Percentiles rank a stretch among this genome's conserved stretches.
phyloP scores from a whole-genome alignment of 192 early-diverging fungal genomes.

The Helicostylum pulchrum region DNA sequence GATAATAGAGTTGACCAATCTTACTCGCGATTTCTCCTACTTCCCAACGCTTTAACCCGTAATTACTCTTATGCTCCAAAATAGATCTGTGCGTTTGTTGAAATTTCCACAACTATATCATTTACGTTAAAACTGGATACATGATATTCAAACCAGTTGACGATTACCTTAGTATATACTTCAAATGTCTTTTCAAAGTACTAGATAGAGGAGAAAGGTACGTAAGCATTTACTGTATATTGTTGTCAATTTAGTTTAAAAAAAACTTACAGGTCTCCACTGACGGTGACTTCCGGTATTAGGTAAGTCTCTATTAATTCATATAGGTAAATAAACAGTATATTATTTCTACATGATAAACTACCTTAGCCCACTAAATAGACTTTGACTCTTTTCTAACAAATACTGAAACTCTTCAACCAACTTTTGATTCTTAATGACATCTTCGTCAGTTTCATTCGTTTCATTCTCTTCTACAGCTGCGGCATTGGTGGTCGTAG shows the following conservation, averaged over 20 bases:
- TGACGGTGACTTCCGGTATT: slow-evolving; percentile 76
- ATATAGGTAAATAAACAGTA: neutral
- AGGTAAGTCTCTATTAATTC: slow-evolving; percentile 67
- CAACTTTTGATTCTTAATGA: slow-evolving; percentile 44
- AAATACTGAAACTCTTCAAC: slow-evolving; percentile 92
- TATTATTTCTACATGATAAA: neutral
- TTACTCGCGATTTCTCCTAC: slow-evolving; percentile 98
- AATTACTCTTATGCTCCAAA: slow-evolving; percentile 83
- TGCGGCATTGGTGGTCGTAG: neutral
- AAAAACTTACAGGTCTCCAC: slow-evolving; percentile 46
- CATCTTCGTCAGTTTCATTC: slow-evolving; percentile 19
- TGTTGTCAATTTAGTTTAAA: neutral
- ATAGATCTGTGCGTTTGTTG: slow-evolving; percentile 85
- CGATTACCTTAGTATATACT: slow-evolving; percentile 79
- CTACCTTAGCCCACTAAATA: slow-evolving; percentile 90
- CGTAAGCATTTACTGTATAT: neutral
- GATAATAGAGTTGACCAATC: slow-evolving; percentile 90
- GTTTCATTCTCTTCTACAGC: neutral
- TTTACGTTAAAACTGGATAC: neutral
- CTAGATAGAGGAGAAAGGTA: slow-evolving; percentile 8
- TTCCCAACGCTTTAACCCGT: slow-evolving; percentile 95
- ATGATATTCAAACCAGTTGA: neutral
- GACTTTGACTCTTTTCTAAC: slow-evolving; percentile 94
- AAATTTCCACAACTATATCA: slow-evolving; percentile 82
- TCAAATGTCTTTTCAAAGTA: slow-evolving; percentile 98